These are phyloP conservation scores for Aphanomyces invadans DNA, from an alignment of 352 stramenopile species.

Conservation along the genomic window DNA sequence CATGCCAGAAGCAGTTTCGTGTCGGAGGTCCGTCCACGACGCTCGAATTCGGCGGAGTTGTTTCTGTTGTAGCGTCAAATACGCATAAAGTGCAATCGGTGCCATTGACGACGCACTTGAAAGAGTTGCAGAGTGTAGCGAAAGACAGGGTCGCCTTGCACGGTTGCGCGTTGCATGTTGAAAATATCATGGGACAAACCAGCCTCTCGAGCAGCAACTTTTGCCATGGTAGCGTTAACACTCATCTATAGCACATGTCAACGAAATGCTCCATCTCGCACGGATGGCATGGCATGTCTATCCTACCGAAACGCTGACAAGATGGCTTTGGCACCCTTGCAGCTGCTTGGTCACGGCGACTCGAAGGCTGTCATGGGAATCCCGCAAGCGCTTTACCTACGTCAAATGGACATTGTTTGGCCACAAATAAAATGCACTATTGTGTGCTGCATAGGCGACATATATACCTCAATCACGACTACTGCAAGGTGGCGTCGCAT, in stretches of 20 bases:
- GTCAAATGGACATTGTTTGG: too few relatives aligned
- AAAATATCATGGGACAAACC: background rate
- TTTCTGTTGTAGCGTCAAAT: background rate
- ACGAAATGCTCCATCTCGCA: too few relatives aligned
- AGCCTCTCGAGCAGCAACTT: background rate
- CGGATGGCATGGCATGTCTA: background rate
- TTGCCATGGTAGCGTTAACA: background rate
- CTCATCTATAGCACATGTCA: too few relatives aligned
- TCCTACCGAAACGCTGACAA: background rate
- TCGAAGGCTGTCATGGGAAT: background rate
- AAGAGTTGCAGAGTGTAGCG: slow-evolving; percentile 4
- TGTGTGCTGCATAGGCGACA: too few relatives aligned
- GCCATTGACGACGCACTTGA: background rate
- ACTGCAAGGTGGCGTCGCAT: background rate
- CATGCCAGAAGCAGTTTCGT: background rate
- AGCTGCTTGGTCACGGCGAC: background rate
- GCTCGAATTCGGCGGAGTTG: background rate
- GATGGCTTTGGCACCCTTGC: background rate
- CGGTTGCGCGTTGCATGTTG: background rate
- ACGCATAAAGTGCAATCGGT: background rate
- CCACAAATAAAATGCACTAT: too few relatives aligned
- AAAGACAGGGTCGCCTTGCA: slow-evolving; percentile 3
- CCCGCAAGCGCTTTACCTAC: background rate
- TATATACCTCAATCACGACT: background rate
- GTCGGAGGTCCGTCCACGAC: background rate